Base-by-base conservation (phyloP, 2,329 filamentous ascomycete genomes). In the Pyricularia sp. region DNA sequence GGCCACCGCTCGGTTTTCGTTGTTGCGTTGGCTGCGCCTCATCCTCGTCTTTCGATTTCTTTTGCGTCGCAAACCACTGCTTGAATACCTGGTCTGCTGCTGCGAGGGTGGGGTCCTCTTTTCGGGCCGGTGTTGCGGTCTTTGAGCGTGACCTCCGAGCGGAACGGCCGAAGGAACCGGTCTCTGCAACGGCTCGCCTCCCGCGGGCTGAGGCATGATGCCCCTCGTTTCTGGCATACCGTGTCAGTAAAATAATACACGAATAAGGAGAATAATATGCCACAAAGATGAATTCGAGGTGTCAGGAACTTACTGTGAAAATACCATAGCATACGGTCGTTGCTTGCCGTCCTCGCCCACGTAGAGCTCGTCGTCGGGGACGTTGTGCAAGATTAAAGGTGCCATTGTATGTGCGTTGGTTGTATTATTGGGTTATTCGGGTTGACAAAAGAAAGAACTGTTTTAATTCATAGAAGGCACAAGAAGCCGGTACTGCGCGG, bases 121-220 rank as follows among this genome's bases (percentile, higher is more conserved):
- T 83, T 74, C 83, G 82, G 50, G 86, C 81, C 42, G 84, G 83
- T 11, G 83, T 89, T 71, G 85, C 86, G 4, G 86, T 88, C 72
- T 86, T 84, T 31, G 86, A 88, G 72, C 87, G 83, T 65, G 87
- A 88, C 70, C 88, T 83, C 66, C 87, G 82, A 64, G 85, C 88
- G n/a, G 88, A 89, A 76, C 88, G 89, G 70, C 88, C 88, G 77
- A 90, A 90, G 3, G 88, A 88, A 59, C 88, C 88, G 2, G 86
- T 84, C 76, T 90, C 87, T 69, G 86, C 81, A n/a, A 83, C 81
- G 70, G 79, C 80, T 73, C 84, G 84, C 71, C 85, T 83, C 67
- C 82, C 80, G 75, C 86, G 83, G 58, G 80, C 78, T 73, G 76
- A 80, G 70, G 77, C 79, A 55, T 82, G 78, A 71, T 82, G 83